Conservation (phyloP, 345 rosid genomes). For the Pelargonium nanum region DNA sequence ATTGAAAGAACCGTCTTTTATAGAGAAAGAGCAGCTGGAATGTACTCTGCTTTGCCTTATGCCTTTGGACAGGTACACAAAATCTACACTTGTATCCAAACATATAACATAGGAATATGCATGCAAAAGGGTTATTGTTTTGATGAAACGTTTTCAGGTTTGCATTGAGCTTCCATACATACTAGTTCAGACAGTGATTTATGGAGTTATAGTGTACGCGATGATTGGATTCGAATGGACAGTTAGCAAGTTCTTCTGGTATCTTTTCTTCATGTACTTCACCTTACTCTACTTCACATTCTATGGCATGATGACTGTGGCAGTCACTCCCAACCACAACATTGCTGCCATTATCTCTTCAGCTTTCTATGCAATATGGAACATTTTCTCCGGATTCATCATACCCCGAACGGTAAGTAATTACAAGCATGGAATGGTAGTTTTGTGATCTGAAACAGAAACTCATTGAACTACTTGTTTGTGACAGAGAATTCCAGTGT, state of each 20-base stretch:
- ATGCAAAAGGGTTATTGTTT: background rate
- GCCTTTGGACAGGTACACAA: conserved; percentile 52
- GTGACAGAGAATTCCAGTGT: conserved; percentile 46
- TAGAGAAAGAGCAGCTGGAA: conserved; percentile 63
- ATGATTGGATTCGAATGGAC: conserved; percentile 62
- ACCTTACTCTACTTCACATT: conserved; percentile 46
- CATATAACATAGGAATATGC: background rate
- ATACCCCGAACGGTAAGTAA: conserved; percentile 36
- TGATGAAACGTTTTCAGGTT: conserved; percentile 18
- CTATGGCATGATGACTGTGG: conserved; percentile 64
- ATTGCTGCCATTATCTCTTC: conserved; percentile 42
- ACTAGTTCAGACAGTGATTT: conserved; percentile 32
- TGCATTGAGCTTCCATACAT: conserved; percentile 45
- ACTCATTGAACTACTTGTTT: background rate
- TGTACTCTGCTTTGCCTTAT: conserved; percentile 68
- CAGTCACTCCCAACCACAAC: conserved; percentile 46
- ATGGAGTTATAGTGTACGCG: conserved; percentile 44
- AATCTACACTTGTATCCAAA: background rate
- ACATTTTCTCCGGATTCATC: conserved; percentile 56
- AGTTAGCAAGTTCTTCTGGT: conserved; percentile 43
- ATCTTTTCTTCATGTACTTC: conserved; percentile 50
- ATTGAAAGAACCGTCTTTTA: conserved; percentile 63
- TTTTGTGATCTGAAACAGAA: too few species aligned
- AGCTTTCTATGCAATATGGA: conserved; percentile 42
- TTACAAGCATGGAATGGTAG: too few species aligned